Evolutionary conservation across 129 eudicot genomes (phyloP), one percentile per base, ranked within the genome.

Genomic region (Apium graveolens): DNA sequence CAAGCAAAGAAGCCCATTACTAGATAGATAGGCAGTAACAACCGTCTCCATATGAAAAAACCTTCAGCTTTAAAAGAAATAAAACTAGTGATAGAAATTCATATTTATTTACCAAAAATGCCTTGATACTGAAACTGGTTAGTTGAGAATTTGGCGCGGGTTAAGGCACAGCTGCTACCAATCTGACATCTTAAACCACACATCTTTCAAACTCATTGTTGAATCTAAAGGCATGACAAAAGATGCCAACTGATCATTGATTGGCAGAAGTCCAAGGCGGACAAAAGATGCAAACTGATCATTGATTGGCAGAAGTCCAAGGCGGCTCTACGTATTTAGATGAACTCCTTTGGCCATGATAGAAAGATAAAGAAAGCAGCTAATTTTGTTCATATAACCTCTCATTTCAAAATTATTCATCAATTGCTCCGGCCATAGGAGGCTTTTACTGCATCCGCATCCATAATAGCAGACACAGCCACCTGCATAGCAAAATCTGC

Each of bases 391-490:
- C 1, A 57, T 24, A n/a, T 88, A 74, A 78, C 90, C 29, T 53
- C 39, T 26, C 69, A 46, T 37, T 37, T 41, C 5, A 57, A 57
- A 57, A 24, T 24, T 8, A 24, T 10, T 24, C 69, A 26, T 32
- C 81, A 7, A 57, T 77, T 93, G 60, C 93, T 97, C 63, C 62
- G 11, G 73, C 85, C 46, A 18, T 65, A 38, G 63, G 93, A 82
- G 79, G 89, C 95, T 86, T 86, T 86, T n/a, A 91, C 83, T 71
- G 98, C 98, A 75, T 94, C 98, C 14, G 97, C 98, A 46, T 88
- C 87, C 98, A 90, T 89, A n/a, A 94, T 78, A 83, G 97, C 92
- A 70, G 85, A 82, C 53, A 86, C 90, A 57, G 65, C 65, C 29
- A 89, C 88, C 78, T 91, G 97, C 78, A 88, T 83, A 21, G 96